Evolutionary conservation across 441 rosid species (phyloP).

Genomic region (Biscutella laevigata): DNA sequence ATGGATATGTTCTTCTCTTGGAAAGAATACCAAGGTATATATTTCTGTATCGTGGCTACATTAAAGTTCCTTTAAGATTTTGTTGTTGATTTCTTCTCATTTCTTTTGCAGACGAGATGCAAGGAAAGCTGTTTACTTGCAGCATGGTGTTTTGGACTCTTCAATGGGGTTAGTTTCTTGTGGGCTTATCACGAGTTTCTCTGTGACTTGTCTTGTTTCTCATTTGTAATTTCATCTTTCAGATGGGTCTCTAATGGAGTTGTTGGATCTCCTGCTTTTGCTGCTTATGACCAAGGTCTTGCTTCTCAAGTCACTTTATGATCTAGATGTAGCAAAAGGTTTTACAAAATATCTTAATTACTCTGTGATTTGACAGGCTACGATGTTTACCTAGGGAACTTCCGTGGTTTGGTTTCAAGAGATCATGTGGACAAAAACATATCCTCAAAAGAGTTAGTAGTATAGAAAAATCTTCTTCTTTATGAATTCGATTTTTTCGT

Average conservation of each 20-base stretch:
- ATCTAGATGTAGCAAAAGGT: background rate
- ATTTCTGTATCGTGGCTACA: background rate
- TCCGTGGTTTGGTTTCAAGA: slow-evolving; percentile 84
- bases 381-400: slow-evolving; percentile 85
- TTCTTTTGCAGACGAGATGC: slow-evolving; percentile 65
- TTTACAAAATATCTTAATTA: background rate
- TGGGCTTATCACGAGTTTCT: background rate
- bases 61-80: background rate
- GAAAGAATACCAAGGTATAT: slow-evolving; percentile 90
- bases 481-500: background rate
- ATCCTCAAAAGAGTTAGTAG: slow-evolving; percentile 63
- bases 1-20: slow-evolving; percentile 87
- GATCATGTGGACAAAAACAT: slow-evolving; percentile 80
- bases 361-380: slow-evolving; percentile 40
- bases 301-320: background rate
- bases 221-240: slow-evolving; percentile 12
- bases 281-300: slow-evolving; percentile 90
- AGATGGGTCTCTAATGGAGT: slow-evolving; percentile 96
- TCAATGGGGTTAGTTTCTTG: slow-evolving; percentile 71
- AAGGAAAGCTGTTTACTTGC: slow-evolving; percentile 77
- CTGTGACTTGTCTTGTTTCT: background rate
- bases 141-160: slow-evolving; percentile 86
- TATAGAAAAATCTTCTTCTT: background rate
- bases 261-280: slow-evolving; percentile 98
- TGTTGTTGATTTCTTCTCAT: background rate